Evolutionary conservation across 129 eudicot genomes (phyloP).

Genomic region (Erigeron canadensis): DNA sequence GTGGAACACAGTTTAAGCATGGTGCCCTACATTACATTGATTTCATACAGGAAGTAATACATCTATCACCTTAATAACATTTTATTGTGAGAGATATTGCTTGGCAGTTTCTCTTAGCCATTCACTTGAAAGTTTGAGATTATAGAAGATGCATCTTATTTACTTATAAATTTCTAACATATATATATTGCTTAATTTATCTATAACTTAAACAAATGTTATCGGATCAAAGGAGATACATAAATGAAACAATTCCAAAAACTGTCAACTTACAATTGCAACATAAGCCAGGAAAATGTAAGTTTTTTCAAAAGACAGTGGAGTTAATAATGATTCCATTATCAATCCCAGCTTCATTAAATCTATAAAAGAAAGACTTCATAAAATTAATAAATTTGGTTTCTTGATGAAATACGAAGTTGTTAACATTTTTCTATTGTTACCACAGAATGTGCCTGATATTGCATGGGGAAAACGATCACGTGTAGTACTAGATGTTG

Average conservation of each 20-base stretch:
- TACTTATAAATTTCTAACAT: neutral
- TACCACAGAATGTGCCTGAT: slow-evolving; percentile 52
- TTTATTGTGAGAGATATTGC: neutral
- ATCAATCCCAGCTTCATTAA: neutral
- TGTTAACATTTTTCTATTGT: slow-evolving; percentile 6
- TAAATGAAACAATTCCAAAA: too few relatives aligned
- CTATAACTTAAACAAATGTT: neutral
- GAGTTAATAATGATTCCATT: neutral
- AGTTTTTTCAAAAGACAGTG: neutral
- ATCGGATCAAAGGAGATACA: neutral
- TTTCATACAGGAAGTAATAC: slow-evolving; percentile 69
- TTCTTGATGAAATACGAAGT: neutral
- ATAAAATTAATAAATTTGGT: neutral
- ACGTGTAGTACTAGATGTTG: slow-evolving; percentile 88
- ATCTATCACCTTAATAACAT: slow-evolving; percentile 7
- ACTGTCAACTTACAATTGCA: neutral
- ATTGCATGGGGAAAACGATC: slow-evolving; percentile 79
- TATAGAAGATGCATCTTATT: neutral
- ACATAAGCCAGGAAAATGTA: neutral
- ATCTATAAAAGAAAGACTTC: too few relatives aligned
- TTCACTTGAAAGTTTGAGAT: neutral
- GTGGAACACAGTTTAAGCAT: slow-evolving; percentile 94
- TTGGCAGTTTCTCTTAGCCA: neutral
- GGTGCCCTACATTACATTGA: slow-evolving; percentile 94
- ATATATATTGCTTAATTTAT: neutral